These are phyloP conservation scores for Alopecurus myosuroides DNA, from an alignment of 176 grass and related monocot genomes.

Conservation along the genomic window DNA sequence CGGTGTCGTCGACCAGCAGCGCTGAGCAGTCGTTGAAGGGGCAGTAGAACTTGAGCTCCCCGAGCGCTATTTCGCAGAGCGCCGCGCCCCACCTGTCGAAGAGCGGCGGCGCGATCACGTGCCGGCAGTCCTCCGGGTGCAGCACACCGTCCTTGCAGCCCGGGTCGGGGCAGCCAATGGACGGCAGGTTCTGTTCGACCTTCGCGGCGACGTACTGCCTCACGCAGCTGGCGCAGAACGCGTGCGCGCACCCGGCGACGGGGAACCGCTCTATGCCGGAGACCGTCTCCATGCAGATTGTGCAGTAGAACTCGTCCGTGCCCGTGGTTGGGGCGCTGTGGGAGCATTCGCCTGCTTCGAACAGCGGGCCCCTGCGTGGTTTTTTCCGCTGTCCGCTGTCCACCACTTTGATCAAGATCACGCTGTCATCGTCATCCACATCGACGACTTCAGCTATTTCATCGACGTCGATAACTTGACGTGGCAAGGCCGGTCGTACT, in stretches of 20 bases:
- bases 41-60: slow-evolving; percentile 48
- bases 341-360: slow-evolving; percentile 21
- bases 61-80: slow-evolving; percentile 37
- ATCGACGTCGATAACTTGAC: not conserved
- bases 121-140: slow-evolving; percentile 39
- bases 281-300: slow-evolving; percentile 54
- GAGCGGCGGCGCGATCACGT: slow-evolving; percentile 24
- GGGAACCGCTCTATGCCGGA: slow-evolving; percentile 16
- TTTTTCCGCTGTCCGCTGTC: not conserved
- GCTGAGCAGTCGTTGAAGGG: slow-evolving; percentile 59
- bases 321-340: not conserved
- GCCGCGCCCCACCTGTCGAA: slow-evolving; percentile 47
- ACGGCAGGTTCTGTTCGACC: slow-evolving; percentile 36
- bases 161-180: slow-evolving; percentile 39
- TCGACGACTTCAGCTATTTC: not conserved
- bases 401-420: not conserved
- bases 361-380: not conserved
- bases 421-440: not conserved
- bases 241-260: slow-evolving; percentile 42
- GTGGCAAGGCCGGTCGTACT: not conserved
- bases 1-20: slow-evolving; percentile 37
- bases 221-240: slow-evolving; percentile 58
- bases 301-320: slow-evolving; percentile 28
- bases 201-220: slow-evolving; percentile 45
- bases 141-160: slow-evolving; percentile 29